Evolutionary conservation across 192 early-diverging fungal species (phyloP).

Genomic region (Umbelopsis sp.): DNA sequence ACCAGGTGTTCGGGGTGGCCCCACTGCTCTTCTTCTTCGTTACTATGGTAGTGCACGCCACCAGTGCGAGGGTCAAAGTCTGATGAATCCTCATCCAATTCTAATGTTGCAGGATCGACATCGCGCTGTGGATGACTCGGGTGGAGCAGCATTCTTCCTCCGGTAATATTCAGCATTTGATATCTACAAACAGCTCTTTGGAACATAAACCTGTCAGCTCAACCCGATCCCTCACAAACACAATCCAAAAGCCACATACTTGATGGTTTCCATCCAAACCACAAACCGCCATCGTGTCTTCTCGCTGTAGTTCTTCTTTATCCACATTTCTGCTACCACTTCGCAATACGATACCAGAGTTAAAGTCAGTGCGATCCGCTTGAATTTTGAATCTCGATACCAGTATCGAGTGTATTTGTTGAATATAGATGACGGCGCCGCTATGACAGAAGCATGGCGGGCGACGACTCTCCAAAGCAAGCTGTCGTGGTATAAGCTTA

Average conservation of each 20-base stretch:
- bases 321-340: conserved; percentile 27
- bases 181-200: conserved; percentile 24
- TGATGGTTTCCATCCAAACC: conserved; percentile 21
- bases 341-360: conserved; percentile 32
- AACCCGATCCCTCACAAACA: not conserved
- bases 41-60: conserved; percentile 12
- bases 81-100: conserved; percentile 12
- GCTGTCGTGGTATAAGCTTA: conserved; percentile 25
- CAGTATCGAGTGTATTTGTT: conserved; percentile 15
- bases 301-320: conserved; percentile 17
- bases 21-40: not conserved
- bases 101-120: conserved; percentile 27
- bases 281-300: conserved; percentile 24
- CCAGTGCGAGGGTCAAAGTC: conserved; percentile 28
- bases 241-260: not conserved
- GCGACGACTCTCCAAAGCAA: conserved; percentile 3
- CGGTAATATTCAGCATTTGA: conserved; percentile 13
- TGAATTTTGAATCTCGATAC: conserved; percentile 8
- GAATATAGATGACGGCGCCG: not conserved
- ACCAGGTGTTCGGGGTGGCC: conserved; percentile 8
- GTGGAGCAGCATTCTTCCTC: conserved; percentile 22
- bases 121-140: conserved; percentile 27
- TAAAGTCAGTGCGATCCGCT: conserved; percentile 13
- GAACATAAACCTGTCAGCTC: not conserved
- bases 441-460: not conserved